Base-by-base conservation (phyloP, 2,329 filamentous ascomycete genomes). In the Davidsoniella eucalypti region DNA sequence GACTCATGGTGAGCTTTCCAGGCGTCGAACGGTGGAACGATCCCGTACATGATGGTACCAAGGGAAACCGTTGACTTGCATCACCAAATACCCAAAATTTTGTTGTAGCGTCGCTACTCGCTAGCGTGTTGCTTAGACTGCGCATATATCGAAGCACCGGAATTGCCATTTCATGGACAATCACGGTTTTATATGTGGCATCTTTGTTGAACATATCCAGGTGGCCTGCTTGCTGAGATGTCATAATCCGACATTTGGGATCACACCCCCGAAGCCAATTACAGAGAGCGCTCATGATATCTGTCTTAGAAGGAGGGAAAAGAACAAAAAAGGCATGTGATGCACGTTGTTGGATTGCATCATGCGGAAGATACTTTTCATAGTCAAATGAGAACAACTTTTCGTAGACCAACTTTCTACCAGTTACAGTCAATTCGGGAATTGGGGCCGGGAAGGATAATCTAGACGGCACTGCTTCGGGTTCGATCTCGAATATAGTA, bases 251-350 rank as follows among this genome's bases (percentile, higher is more conserved):
- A 55, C 67, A 71, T 2, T 62, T 54, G 0, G 63, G 55, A 29
- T 69, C 63, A 36, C 61, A 64, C 4, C 56, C 56, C 5, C 61
- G 61, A 8, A 78, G 57, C 71, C 72, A 77, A 16, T 61, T 58
- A 25, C 58, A 62, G 2, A 75, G n/a, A 7, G 69, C 63, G 7
- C 60, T 55, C 16, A 62, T 61, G 37, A 65, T 63, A 9, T 61
- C 50, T 6, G 55, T 51, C 25, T 61, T 61, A 2, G 63, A 61
- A 0, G 57, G 56, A 0, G 74, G 72, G 46, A 76, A 76, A 2
- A 69, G 61, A 1, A 78, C 57, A 53, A 69, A 76, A 55, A 76
- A 70, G 21, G 58, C 60, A 44, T 63, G 60, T 3, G 60, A 56
- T 23, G 55, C 57, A 6, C 54, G 43, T 23, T 26, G 33, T 5